Evolutionary conservation across 1,139 yeast species (phyloP), one percentile per base, ranked within the genome.

Genomic region (Protomyces arabidopsidicola): DNA sequence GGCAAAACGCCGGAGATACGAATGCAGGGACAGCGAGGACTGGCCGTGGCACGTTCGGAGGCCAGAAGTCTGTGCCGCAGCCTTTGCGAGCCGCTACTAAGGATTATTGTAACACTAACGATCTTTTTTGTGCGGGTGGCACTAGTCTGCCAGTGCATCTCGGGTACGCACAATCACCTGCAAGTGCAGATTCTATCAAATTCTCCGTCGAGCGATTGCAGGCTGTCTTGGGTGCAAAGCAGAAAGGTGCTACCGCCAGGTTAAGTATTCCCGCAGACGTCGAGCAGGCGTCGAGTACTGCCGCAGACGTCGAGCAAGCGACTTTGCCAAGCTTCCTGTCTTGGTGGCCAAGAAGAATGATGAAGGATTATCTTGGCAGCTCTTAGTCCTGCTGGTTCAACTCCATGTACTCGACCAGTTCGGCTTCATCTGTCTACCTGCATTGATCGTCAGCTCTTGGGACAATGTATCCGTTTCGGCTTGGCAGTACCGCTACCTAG

Each of bases 311-410:
- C 22, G 10, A n/a, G 31, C 16, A 16, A 55, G 62, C 12, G 50
- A 22, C 12, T 57, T 27, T 48, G 62, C 62, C 52, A 35, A 36
- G 38, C 38, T 57, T 3, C 62, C 62, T 6, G 62, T 57, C 9
- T 31, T 57, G 39, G 45, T 57, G 14, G 62, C 55, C 14, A 57
- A 24, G 55, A 57, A 57, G 42, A 39, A 57, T 39, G 52, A 57
- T 51, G 62, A 57, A 31, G 62, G 62, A 18, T 52, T 6, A 57
- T 57, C 42, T 42, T 57, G 39, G 20, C 42, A 3, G 62, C 55
- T 12, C 38, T 57, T 16, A 8, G 18, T 12, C 62, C 62, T 8
- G 55, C 51, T 16, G n/a, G 45, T 39, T 18, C 16, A n/a, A 39
- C 45, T 18, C 18, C n/a, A 14, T 18, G 45, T 14, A 18, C n/a